phyloP scores from a whole-genome alignment of 1,284 basidiomycete species.

The Moniliophthora roreri region DNA sequence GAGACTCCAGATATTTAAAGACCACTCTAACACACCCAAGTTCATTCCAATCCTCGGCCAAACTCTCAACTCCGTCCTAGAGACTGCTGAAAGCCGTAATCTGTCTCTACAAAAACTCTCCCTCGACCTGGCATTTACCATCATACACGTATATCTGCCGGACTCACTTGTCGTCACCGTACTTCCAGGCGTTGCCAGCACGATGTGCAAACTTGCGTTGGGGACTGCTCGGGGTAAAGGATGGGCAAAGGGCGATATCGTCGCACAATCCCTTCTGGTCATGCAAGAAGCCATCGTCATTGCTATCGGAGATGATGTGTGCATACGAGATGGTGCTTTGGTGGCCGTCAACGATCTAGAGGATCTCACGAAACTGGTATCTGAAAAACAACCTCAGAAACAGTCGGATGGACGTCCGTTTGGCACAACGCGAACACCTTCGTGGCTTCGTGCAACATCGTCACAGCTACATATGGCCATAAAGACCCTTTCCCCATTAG shows the following conservation, averaged over 20 bases:
- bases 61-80: conserved; percentile 73
- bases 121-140: conserved; percentile 54
- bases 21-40: conserved; percentile 43
- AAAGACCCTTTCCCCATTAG: conserved; percentile 58
- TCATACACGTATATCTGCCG: conserved; percentile 65
- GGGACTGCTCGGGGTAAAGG: conserved; percentile 53
- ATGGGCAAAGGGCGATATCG: conserved; percentile 65
- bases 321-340: conserved; percentile 60
- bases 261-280: conserved; percentile 56
- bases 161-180: conserved; percentile 67
- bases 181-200: conserved; percentile 80
- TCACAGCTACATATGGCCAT: conserved; percentile 69
- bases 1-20: conserved; percentile 44
- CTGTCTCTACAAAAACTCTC: conserved; percentile 63
- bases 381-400: conserved; percentile 16
- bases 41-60: conserved; percentile 84
- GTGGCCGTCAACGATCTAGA: conserved; percentile 57
- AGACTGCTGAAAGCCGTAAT: conserved; percentile 53
- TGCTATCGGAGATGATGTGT: conserved; percentile 65
- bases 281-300: conserved; percentile 57
- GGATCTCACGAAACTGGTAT: conserved; percentile 45
- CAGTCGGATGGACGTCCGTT: conserved; percentile 29
- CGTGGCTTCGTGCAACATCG: conserved; percentile 64
- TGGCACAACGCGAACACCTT: conserved; percentile 49
- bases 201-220: conserved; percentile 67